Base-by-base conservation (phyloP, 2,329 filamentous ascomycete genomes). In the Aspergillus spinulosporus region DNA sequence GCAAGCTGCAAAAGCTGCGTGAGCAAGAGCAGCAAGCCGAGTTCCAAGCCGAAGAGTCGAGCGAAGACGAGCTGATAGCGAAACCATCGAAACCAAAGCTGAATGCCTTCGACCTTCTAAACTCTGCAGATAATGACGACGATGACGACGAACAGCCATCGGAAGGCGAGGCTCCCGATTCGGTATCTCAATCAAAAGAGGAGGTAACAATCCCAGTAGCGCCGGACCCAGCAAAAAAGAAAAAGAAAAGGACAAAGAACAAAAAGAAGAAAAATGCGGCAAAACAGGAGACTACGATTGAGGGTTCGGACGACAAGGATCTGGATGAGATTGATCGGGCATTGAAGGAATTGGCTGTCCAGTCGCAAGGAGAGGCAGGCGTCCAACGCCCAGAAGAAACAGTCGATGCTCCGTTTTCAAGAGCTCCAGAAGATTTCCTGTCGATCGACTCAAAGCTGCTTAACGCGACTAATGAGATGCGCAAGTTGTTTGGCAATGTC, bases 401-500 rank as follows among this genome's bases (percentile, higher is more conserved):
- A 15, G 61, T 57, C 11, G 73, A 82, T 44, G 49, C 53, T 14
- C 58, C 56, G 5, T 74, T 72, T 50, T 60, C 71, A 5, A 73
- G 67, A 56, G 67, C 64, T 49, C 79, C 78, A 59, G 83, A 70
- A 73, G 75, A 79, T 21, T 72, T 88, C 9, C 76, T 90, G 0
- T 75, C 80, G 2, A 77, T 90, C 51, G 86, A 88, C 63, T 84
- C 87, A 0, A 83, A 89, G 62, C 85, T 92, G 64, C 82, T 99
- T 8, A 92, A 93, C 69, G 90, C 90, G 6, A 81, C 88, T 36
- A 96, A 96, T 67, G 94, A 99, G 76, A 97, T 99, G 91, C 88
- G 85, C 56, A 84, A 82, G 62, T 76, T 90, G 0, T 90, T 90
- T 69, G 88, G 88, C 3, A 82, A 82, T 59, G 82, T 84, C 28